phyloP scores from a whole-genome alignment of 495 filamentous ascomycete genomes.

The Trichoderma asperelloides region DNA sequence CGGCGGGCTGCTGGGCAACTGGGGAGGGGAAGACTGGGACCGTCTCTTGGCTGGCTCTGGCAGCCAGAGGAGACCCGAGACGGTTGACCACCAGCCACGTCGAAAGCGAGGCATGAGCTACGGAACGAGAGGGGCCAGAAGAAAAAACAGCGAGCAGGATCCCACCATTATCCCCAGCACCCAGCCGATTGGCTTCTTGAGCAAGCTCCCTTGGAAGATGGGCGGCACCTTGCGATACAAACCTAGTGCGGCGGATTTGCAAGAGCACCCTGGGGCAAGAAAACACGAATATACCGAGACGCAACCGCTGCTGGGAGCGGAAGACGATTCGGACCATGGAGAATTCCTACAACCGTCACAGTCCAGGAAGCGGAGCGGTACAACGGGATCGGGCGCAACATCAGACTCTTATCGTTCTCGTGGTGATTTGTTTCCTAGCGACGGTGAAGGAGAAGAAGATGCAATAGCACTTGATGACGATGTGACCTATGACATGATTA shows the following conservation, averaged over 20 bases:
- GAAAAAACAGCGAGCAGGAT: slow-evolving; percentile 67
- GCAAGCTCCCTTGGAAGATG: slow-evolving; percentile 74
- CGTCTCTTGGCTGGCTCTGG: slow-evolving; percentile 72
- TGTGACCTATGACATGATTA: slow-evolving; percentile 60
- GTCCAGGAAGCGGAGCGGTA: slow-evolving; percentile 64
- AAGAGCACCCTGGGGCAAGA: slow-evolving; percentile 65
- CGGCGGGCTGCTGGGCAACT: slow-evolving; percentile 55
- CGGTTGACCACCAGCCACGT: slow-evolving; percentile 61
- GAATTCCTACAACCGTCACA: slow-evolving; percentile 25
- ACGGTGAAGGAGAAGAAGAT: slow-evolving; percentile 80
- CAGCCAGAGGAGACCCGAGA: slow-evolving; percentile 32
- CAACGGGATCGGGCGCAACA: slow-evolving; percentile 71
- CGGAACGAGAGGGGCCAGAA: slow-evolving; percentile 56
- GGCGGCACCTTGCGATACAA: slow-evolving; percentile 79
- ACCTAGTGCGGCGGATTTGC: slow-evolving; percentile 82
- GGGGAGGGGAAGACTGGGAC: slow-evolving; percentile 69
- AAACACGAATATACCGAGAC: slow-evolving; percentile 44
- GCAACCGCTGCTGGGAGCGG: slow-evolving; percentile 60
- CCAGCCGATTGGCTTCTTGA: slow-evolving; percentile 76
- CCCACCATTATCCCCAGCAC: slow-evolving; percentile 87
- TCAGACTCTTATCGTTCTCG: slow-evolving; percentile 87
- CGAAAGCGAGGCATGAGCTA: slow-evolving; percentile 83
- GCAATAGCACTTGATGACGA: slow-evolving; percentile 91
- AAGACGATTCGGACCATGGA: slow-evolving; percentile 40
- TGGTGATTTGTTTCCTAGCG: slow-evolving; percentile 87